Evolutionary conservation across 202 grass and related monocot species (phyloP).

Genomic region (Bolboschoenoplectus hybrid): DNA sequence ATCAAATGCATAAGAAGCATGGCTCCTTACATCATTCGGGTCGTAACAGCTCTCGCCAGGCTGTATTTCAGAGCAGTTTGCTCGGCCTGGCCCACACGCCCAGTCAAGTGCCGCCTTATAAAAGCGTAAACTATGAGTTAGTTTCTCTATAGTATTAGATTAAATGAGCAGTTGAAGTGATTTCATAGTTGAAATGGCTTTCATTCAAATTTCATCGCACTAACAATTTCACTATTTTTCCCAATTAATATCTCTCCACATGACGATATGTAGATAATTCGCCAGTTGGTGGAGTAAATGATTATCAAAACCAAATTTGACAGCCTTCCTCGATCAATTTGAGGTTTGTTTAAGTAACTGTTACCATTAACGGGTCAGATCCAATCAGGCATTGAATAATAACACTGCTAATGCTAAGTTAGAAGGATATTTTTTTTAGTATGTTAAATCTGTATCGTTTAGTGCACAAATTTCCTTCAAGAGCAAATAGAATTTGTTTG

Average conservation of each 20-base stretch:
- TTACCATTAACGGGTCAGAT: not conserved
- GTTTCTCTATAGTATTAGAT: not conserved
- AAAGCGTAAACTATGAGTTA: not conserved
- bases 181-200: not conserved
- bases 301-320: not conserved
- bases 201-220: not conserved
- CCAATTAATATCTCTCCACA: not conserved
- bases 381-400: not conserved
- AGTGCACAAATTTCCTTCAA: not conserved
- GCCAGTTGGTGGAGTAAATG: not conserved
- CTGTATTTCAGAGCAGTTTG: conserved; percentile 88
- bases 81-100: conserved; percentile 81
- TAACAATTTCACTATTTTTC: not conserved
- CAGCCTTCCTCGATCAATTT: not conserved
- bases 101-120: conserved; percentile 80
- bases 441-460: not conserved
- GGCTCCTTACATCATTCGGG: conserved; percentile 77
- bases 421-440: not conserved
- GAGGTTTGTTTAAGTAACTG: not conserved
- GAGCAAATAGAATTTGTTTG: not conserved
- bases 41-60: conserved; percentile 74
- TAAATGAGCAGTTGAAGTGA: not conserved
- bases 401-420: not conserved
- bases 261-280: not conserved
- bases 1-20: conserved; percentile 90